Base-by-base conservation (phyloP, 305 asterid genomes). In the Petunia hybrid region DNA sequence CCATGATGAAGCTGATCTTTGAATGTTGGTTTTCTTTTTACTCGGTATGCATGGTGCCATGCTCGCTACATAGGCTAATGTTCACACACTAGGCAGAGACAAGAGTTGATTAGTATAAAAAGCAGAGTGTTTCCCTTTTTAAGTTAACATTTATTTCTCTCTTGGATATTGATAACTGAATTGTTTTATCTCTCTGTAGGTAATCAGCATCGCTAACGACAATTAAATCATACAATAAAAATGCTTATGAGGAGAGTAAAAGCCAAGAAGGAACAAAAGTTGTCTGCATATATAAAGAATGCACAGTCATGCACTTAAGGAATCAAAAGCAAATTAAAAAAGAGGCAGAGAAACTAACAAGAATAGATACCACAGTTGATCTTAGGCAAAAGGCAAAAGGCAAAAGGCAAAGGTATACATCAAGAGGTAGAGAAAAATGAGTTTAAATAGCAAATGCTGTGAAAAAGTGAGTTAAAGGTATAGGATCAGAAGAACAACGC, bases 331-430 rank as follows among this genome's bases (percentile, higher is more conserved):
- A 42, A 68, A 8, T 4, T n/a, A 61, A 16, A 56, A 8, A 68
- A 68, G 56, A 16, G 13, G 56, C 39, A 70, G 77, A 9, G 7
- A 38, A 69, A 69, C 59, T 16, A 40, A 43, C 45, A 69, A 85
- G 88, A 87, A 79, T 88, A 85, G 83, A 85, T 83, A 85, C 89
- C 80, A 85, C 85, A 87, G 89, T 87, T 87, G 86, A 85, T 87
- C 90, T 82, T 87, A 87, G 87, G 86, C 86, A 83, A 87, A 87
- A 85, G 89, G 87, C 87, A n/a, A n/a, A n/a, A 87, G 87, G 86
- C 86, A 83, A 87, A 87, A 83, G 83, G 83, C 89, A 87, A 87
- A 77, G 86, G 85, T 82, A 85, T 84, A 73, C 63, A 3, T 80
- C 46, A 73, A 51, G 62, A 71, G 40, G 43, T 48, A 71, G 62